These are phyloP conservation scores for Closterium sp. DNA, from an alignment of 139 green algal species.

Conservation along the genomic window DNA sequence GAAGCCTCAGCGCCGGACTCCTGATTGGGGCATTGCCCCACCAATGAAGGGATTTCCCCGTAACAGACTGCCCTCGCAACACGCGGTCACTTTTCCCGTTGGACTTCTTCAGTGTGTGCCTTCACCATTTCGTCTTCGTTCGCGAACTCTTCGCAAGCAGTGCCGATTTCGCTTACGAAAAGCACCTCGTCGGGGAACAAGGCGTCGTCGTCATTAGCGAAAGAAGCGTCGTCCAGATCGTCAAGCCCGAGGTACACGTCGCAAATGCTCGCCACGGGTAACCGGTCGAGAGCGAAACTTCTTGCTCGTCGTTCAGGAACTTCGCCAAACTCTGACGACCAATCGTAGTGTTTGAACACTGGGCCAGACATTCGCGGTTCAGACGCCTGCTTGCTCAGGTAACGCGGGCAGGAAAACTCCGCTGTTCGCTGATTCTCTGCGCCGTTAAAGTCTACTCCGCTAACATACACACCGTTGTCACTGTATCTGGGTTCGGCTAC, in stretches of 20 bases:
- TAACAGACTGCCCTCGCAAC: background rate
- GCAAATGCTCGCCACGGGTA: background rate
- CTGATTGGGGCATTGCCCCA: background rate
- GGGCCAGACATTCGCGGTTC: background rate
- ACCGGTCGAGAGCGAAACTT: background rate
- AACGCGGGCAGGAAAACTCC: background rate
- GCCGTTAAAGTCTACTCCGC: background rate
- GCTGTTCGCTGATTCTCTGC: background rate
- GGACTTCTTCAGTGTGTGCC: background rate
- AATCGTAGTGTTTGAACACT: background rate
- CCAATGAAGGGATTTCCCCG: background rate
- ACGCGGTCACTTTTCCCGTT: background rate
- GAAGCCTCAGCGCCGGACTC: too few relatives aligned
- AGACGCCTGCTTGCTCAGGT: background rate
- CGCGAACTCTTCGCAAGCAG: background rate
- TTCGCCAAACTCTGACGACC: background rate
- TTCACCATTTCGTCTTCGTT: background rate
- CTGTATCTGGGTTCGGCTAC: background rate
- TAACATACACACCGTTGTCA: background rate
- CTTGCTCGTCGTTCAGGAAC: background rate
- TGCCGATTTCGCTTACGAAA: background rate
- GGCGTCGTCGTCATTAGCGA: background rate
- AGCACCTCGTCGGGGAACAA: background rate
- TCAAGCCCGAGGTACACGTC: background rate
- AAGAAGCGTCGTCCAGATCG: background rate